Evolutionary conservation across 371 early-diverging fungal genomes (phyloP), one percentile per base, ranked within the genome.

Genomic region (Apophysomyces sp.): DNA sequence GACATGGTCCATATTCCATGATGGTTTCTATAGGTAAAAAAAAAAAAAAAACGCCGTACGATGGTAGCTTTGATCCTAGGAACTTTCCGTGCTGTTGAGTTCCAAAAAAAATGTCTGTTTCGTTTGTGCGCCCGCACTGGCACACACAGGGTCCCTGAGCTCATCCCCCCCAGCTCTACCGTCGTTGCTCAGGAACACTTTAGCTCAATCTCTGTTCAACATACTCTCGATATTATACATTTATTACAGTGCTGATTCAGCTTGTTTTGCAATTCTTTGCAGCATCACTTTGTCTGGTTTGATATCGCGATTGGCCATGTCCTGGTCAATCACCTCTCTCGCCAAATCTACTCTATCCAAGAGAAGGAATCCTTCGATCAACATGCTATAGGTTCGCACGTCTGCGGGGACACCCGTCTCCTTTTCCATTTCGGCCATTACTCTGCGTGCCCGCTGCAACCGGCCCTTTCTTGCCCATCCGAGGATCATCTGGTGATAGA

Each of bases 401-500:
- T 62, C 62, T 2, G 78, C 56, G 13, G 61, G 58, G 4, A 61
- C 41, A 8, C 66, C 66, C 0, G 60, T 55, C 3, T 73, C 73
- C 18, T 57, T 4, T 55, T 73, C 65, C 75, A 76, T 71, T 0
- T 60, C 49, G 1, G 36, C 37, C 37, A 80, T 71, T 18, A 72
- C 60, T 26, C 28, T 16, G 9, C 68, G 52, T 13, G 73, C 77
- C n/a, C 69, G 70, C 1, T 60, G 55, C 13, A 80, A 54, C 30
- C 68, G 68, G 9, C 71, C 68, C 12, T 68, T 68, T 13, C 63
- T 58, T 4, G 69, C 60, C 54, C 73, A 55, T 4, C 51, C 55
- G 1, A 58, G 12, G 4, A 80, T 72, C 39, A 80, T 55, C 0
- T 63, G 54, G 52, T 66, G 65, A 49, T 74, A 76, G 0, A 68